Base-by-base conservation (phyloP, 1,284 basidiomycete species). In the Ceratobasidium sp. region DNA sequence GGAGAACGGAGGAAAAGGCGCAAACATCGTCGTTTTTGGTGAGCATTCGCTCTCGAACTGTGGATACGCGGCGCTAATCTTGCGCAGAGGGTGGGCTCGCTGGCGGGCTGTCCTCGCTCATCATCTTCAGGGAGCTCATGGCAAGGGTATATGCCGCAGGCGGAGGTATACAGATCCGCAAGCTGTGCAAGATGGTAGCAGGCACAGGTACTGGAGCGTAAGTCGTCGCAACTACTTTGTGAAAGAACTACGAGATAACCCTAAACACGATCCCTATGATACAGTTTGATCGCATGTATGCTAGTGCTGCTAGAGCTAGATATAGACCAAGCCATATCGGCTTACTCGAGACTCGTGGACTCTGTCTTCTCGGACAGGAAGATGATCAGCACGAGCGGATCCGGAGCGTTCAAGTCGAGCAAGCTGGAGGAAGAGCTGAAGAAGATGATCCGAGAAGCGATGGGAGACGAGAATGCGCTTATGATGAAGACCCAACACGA, bases 341-440 rank as follows among this genome's bases (percentile, higher is more conserved):
- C 28, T 3, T 66, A 66, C 40, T 15, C 12, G n/a, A 42, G 40
- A 40, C 63, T 66, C 5, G 42, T 66, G 3, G 12, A 66, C 39
- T 20, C 15, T 10, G 63, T 66, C 6, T 66, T 66, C 23, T 66
- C 63, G 23, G 40, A 44, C 3, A 66, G 42, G 40, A 66, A 66
- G 46, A 42, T 12, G 9, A 58, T 26, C 15, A 46, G 68, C n/a
- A 42, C 46, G 3, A 53, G 28, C 10, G 49, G 40, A 10, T 70
- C n/a, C n/a, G n/a, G n/a, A n/a, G n/a, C n/a, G n/a, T n/a, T n/a
- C n/a, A n/a, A n/a, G n/a, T n/a, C n/a, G 20, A 70, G 5, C 23
- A 70, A 53, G 12, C 68, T 70, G 23, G 44, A 55, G 49, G 33
- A 40, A 23, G 55, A 39, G 23, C 20, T 70, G 10, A 39, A 70